phyloP scores from a whole-genome alignment of 1,139 yeast species.

The Zygosaccharomyces pseudobailii region DNA sequence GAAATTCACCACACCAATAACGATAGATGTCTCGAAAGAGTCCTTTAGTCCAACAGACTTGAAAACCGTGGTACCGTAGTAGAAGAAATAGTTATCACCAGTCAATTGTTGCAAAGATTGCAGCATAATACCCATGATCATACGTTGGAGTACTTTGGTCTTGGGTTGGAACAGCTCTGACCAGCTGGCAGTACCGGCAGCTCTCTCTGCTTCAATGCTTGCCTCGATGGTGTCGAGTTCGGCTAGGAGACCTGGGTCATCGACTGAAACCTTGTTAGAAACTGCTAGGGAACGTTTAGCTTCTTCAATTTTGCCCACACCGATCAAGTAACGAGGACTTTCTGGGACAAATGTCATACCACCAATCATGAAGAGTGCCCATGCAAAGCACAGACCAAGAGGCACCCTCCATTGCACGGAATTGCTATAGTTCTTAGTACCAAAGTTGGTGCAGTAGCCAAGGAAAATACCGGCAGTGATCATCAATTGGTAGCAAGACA shows the following conservation, averaged over 20 bases:
- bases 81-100: constrained; percentile 74
- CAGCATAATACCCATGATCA: constrained; percentile 54
- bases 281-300: constrained; percentile 57
- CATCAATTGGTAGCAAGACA: constrained; percentile 61
- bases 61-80: constrained; percentile 72
- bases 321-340: constrained; percentile 68
- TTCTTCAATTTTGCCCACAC: constrained; percentile 47
- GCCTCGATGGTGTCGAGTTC: constrained; percentile 59
- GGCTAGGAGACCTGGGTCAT: constrained; percentile 52
- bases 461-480: constrained; percentile 59
- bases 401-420: constrained; percentile 63
- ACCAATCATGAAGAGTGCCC: constrained; percentile 39
- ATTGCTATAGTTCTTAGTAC: constrained; percentile 44
- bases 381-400: constrained; percentile 47
- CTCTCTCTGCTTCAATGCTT: constrained; percentile 56
- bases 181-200: constrained; percentile 63
- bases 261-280: constrained; percentile 51
- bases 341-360: constrained; percentile 74
- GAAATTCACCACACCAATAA: constrained; percentile 72
- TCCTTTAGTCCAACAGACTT: constrained; percentile 66
- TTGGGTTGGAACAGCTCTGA: constrained; percentile 50
- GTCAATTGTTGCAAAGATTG: constrained; percentile 69
- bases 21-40: constrained; percentile 70
- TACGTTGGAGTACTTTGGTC: constrained; percentile 52
- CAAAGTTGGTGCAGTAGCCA: constrained; percentile 61